Evolutionary conservation across 495 filamentous ascomycete species (phyloP), one percentile per base, ranked within the genome.

Genomic region (Podospora fimiseda): DNA sequence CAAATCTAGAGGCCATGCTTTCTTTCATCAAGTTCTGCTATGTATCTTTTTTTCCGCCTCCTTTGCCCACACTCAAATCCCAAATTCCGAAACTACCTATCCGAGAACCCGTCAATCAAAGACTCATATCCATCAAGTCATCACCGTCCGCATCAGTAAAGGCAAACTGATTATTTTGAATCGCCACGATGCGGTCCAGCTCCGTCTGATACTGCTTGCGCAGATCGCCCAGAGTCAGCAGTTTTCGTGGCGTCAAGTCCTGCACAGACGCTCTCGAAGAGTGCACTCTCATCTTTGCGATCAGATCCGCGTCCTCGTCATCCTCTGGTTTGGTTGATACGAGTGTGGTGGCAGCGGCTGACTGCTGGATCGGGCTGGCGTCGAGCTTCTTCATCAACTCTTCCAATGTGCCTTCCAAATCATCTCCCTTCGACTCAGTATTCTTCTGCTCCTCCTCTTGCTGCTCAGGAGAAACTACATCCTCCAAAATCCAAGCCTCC

Each of bases 181-280:
- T 80, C 2, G 77, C 76, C 33, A 74, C 79, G 22, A 82, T 82
- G 43, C 88, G 77, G 67, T 98, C 94, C 60, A 96, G 72, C 68
- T 96, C 90, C 15, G 74, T 77, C 66, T 93, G 87, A 70, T 93
- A 97, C 63, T 87, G 85, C 61, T 83, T 86, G 56, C 88, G 78
- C 19, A 97, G 70, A 65, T 95, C 91, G 6, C 82, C 84, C 15
- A 97, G 72, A 14, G 87, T 94, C 16, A 97, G 79, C 13, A 97
- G 73, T 62, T 71, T 77, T 55, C 84, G 75, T 67, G 68, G 67
- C 43, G 57, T 48, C 56, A 56, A 15, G 23, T 48, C 48, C 47
- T 56, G 43, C 36, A 18, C 50, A 16, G 36, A 27, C 27, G n/a
- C n/a, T n/a, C 52, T 42, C 23, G 36, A 23, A 15, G 56, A 20